phyloP scores from a whole-genome alignment of 2,329 filamentous ascomycete species.

The Aureobasidium sp. region DNA sequence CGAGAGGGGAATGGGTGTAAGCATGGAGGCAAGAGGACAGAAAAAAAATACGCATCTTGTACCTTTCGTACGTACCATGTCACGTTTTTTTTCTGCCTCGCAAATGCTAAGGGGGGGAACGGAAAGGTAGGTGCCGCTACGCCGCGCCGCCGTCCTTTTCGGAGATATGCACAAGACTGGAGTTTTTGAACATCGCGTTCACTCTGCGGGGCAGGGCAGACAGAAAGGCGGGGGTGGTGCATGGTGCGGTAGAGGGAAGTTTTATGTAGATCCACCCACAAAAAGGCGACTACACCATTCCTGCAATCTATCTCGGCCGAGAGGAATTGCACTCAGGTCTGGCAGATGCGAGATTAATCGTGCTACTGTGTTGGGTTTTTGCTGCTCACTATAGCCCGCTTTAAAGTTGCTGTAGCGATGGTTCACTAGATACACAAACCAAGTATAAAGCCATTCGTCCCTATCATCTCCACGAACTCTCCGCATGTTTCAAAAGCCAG shows the following conservation, averaged over 20 bases:
- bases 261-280: not conserved
- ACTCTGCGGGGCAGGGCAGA: not conserved
- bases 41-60: not conserved
- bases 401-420: too few species aligned
- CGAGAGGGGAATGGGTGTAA: not conserved
- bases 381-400: too few species aligned
- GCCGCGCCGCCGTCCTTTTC: too few species aligned
- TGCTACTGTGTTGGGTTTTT: too few species aligned
- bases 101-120: too few species aligned
- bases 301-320: not conserved
- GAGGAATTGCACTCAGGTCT: not conserved
- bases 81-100: too few species aligned
- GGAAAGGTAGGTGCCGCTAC: not conserved
- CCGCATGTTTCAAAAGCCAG: not conserved
- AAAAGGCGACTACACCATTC: too few species aligned
- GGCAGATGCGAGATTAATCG: not conserved
- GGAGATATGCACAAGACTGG: conserved; percentile 3
- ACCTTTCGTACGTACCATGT: conserved; percentile 10
- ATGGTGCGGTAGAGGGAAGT: not conserved
- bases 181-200: not conserved
- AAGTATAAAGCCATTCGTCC: not conserved
- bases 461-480: not conserved
- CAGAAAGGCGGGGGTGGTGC: not conserved
- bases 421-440: too few species aligned
- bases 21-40: not conserved